Evolutionary conservation across 305 asterid species (phyloP).

Genomic region (Monarda citriodora): DNA sequence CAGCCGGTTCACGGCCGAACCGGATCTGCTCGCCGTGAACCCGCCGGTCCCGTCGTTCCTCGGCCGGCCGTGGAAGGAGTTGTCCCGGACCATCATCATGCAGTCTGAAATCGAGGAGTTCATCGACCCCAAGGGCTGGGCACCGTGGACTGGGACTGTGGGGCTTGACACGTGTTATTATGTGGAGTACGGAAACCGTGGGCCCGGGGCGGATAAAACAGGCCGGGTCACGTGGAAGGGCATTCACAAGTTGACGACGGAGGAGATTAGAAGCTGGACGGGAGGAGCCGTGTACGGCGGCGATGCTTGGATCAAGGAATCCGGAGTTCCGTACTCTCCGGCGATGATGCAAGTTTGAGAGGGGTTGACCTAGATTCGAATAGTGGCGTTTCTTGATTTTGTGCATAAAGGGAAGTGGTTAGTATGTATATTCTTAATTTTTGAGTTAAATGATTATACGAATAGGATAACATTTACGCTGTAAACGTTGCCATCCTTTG

Average conservation of each 20-base stretch:
- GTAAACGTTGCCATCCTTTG: too few relatives aligned
- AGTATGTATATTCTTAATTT: too few relatives aligned
- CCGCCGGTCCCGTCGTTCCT: constrained; percentile 31
- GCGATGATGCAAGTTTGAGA: constrained; percentile 27
- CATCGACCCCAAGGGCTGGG: constrained; percentile 47
- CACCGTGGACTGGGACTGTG: constrained; percentile 39
- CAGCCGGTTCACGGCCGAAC: constrained; percentile 34
- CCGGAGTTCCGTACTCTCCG: constrained; percentile 36
- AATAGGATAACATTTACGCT: too few relatives aligned
- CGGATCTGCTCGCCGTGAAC: background rate
- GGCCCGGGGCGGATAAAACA: constrained; percentile 32
- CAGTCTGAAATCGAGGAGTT: constrained; percentile 35
- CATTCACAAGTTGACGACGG: constrained; percentile 22
- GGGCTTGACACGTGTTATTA: constrained; percentile 42
- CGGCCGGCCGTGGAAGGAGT: constrained; percentile 72
- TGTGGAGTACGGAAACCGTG: constrained; percentile 43
- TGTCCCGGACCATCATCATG: constrained; percentile 49
- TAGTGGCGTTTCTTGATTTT: too few relatives aligned
- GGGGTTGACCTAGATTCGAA: too few relatives aligned
- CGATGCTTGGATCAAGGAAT: constrained; percentile 27
- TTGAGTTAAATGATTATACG: too few relatives aligned
- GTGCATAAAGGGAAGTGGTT: background rate
- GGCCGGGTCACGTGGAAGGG: constrained; percentile 49
- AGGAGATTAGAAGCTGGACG: constrained; percentile 26
- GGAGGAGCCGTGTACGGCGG: constrained; percentile 12